Base-by-base conservation (phyloP, 228 moss, liverwort and hornwort genomes). In the Sphagnum fallax region DNA sequence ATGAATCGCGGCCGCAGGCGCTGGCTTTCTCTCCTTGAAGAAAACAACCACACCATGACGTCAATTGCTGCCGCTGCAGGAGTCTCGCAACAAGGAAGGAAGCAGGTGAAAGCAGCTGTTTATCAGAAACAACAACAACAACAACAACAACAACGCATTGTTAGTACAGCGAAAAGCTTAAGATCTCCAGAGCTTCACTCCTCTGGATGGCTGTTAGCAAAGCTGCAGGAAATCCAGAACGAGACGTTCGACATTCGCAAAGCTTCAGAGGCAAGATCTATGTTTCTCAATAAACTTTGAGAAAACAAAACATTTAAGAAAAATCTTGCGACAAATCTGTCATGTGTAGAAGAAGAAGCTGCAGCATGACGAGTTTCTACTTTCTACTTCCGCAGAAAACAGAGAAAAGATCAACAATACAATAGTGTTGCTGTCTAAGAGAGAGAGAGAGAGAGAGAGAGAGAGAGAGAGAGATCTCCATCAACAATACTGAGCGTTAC, bases 251-350 rank as follows among this genome's bases (percentile, higher is more conserved):
- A 80, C 70, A 69, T 67, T 60, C 58, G 63, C 47, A 75, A 73
- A 53, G 86, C 83, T 48, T 52, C 80, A 67, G 77, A 86, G 83
- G 86, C 68, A 78, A 32, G 32, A 32, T 32, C 32, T 32, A 2
- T 32, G 32, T 32, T 32, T 32, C 32, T 2, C 32, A 32, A 32
- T 32, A 32, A 32, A 2, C 32, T 32, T 32, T 32, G 32, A 32
- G 32, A 32, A 32, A 32, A 32, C 32, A 32, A 32, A 32, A 32
- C 32, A 32, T 32, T 32, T 32, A 32, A 32, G 32, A 32, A 32
- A 32, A 32, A 32, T 32, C 2, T 32, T 32, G 32, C 32, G 32
- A 32, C 32, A 32, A 3, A 32, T 32, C 32, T 32, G 32, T 32
- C 32, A 32, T 32, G 32, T 32, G 32, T 32, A 32, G 32, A 32